These are phyloP conservation scores for Helotiales sp. DNA, from an alignment of 2,329 filamentous ascomycete species.

Conservation along the genomic window DNA sequence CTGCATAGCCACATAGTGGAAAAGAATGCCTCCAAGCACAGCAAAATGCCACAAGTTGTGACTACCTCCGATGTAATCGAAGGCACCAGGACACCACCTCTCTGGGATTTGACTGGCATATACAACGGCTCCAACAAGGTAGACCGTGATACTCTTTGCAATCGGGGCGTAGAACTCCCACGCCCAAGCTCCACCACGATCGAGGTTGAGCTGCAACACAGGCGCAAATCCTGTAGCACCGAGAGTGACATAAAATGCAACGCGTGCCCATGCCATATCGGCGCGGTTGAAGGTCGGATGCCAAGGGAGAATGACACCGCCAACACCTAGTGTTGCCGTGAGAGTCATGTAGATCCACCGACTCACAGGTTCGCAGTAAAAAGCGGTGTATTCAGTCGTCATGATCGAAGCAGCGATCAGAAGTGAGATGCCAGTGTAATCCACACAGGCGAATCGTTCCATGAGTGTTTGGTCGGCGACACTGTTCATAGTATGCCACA, in stretches of 20 bases:
- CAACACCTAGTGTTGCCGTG: constrained; percentile 81
- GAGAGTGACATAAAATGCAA: constrained; percentile 88
- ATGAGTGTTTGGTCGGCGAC: constrained; percentile 89
- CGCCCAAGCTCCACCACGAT: constrained; percentile 81
- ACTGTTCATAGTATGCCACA: constrained; percentile 99
- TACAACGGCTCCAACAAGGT: constrained; percentile 80
- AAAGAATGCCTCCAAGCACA: constrained; percentile 93
- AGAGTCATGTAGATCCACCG: constrained; percentile 84
- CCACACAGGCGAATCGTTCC: constrained; percentile 95
- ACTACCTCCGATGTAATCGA: constrained; percentile 93
- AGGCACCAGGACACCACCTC: constrained; percentile 88
- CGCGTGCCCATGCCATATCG: constrained; percentile 92
- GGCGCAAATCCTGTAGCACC: constrained; percentile 89
- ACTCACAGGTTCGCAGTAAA: constrained; percentile 93
- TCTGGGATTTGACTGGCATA: constrained; percentile 95
- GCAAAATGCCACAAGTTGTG: constrained; percentile 98
- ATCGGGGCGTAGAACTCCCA: constrained; percentile 88
- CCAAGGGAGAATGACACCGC: constrained; percentile 92
- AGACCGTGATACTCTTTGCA: constrained; percentile 83
- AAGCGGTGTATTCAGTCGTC: constrained; percentile 97
- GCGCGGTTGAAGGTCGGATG: constrained; percentile 90
- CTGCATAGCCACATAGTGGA: constrained; percentile 96
- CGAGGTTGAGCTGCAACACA: constrained; percentile 79
- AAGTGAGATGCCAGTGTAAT: constrained; percentile 96
- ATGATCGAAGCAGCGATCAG: constrained; percentile 96